Base-by-base conservation (phyloP, 1,284 basidiomycete species). In the Ceratobasidium papillatum region DNA sequence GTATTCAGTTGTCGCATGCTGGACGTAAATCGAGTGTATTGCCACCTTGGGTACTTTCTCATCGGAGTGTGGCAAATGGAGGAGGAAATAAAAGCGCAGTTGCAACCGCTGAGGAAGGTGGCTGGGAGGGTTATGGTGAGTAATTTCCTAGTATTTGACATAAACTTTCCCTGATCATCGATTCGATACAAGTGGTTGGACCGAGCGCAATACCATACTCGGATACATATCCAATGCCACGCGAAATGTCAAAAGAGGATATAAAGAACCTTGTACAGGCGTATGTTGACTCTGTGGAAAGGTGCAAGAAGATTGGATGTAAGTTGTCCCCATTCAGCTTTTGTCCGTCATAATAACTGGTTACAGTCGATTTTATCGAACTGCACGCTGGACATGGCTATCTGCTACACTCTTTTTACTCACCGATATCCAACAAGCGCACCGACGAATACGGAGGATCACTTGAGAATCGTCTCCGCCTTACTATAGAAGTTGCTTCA, bases 1-100 rank as follows among this genome's bases (percentile, higher is more conserved):
- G 89, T 8, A 88, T 96, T 64, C 94, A 96, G 81, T 86, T 96
- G 14, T 89, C 88, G 0, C 94, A 94, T 80, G 92, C 91, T 0
- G 92, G 92, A 0, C 84, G 92, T 45, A 94, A 94, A 81, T 90
- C 91, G 0, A 89, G 87, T 17, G 88, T 86, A 0, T 83, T 86
- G 64, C 86, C 89, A 1, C 88, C 89, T 2, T 92, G 89, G 89
- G 83, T 59, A 11, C 27, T n/a, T 7, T 45, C 17, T 3, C 45
- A 30, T 1, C 45, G 47, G 80, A 82, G 49, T 64, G 79, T 4
- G 80, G 79, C 11, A 85, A 86, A 25, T 79, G 79, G 34, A 27
- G 62, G 43, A 7, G 83, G 87, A n/a, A 17, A 3, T 27, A 12
- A 14, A 11, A 52, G 32, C 30, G 19, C 32, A 68, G 81, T 82